Conservation (phyloP, 2,329 filamentous ascomycete species). For the Arthrobotrys entomopaga region DNA sequence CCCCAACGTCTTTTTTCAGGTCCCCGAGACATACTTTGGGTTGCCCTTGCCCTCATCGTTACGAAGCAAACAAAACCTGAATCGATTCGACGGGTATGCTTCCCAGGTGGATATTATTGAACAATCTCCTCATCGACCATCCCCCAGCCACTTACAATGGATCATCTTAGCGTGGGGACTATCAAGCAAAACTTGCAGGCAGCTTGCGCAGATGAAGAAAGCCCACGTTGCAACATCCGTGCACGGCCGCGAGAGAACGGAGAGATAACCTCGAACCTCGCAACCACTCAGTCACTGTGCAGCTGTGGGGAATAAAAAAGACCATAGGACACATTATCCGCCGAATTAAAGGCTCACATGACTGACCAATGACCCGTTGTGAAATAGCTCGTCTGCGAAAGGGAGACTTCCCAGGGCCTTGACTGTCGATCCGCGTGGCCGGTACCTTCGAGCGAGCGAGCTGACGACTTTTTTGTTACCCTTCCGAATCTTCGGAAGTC, state of each 20-base stretch:
- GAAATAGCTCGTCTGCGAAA: slow-evolving; percentile 15
- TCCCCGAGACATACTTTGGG: background rate
- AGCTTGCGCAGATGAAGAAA: background rate
- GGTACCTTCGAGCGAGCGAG: background rate
- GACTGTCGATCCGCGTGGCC: background rate
- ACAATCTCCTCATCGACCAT: background rate
- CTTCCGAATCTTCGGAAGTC: slow-evolving; percentile 3
- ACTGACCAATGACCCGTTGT: slow-evolving; percentile 7
- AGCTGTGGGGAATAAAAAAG: too few species aligned
- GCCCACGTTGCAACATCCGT: background rate
- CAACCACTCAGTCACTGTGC: too few species aligned
- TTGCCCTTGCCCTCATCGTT: background rate
- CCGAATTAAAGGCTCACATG: slow-evolving; percentile 1
- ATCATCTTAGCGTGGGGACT: slow-evolving; percentile 7
- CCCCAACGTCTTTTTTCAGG: slow-evolving; percentile 1
- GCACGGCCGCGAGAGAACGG: too few species aligned
- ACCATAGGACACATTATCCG: too few species aligned
- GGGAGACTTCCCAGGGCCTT: background rate
- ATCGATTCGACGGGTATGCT: background rate
- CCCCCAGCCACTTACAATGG: background rate
- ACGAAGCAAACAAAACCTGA: background rate
- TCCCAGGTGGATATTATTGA: too few species aligned
- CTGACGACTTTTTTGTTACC: slow-evolving; percentile 4
- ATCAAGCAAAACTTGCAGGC: background rate
- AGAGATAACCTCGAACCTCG: too few species aligned